Base-by-base conservation (phyloP, 495 filamentous ascomycete species). In the Neurospora cerealis region DNA sequence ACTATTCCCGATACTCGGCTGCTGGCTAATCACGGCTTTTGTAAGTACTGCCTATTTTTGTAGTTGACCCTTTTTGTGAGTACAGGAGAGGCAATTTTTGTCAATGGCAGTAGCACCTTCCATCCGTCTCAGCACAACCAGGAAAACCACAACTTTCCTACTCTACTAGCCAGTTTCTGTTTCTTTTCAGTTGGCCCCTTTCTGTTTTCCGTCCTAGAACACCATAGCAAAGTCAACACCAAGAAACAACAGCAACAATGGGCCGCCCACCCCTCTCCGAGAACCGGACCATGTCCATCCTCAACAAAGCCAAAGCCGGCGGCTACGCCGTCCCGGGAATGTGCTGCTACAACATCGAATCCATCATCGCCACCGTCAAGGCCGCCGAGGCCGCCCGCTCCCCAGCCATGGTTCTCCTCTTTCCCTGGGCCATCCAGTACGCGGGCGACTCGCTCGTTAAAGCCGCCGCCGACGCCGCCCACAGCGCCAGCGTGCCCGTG, bases 271-370 rank as follows among this genome's bases (percentile, higher is more conserved):
- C 81, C 13, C 76, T 86, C 70, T 78, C 80, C 66, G 74, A 88
- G 78, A 93, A 93, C 84, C 89, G 89, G 78, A 89, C 91, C 72
- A 85, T 91, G 79, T 77, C 83, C 75, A 90, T 94, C 80, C 88
- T 94, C 77, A 87, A 91, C 81, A 87, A 88, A 72, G 92, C 92
- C 72, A 85, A 87, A 72, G 80, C 84, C 19, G 87, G 88, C 77
- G 85, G 89, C 34, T 94, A 93, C 82, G 92, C 87, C 76, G 86
- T 94, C 24, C 88, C 91, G 2, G 91, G 88, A 74, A 92, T 93
- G 88, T 93, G 91, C 84, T 91, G 89, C 86, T 96, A 96, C 88
- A 95, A 95, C 85, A 87, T 93, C 78, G 92, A 95, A 84, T 90
- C 89, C 77, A 92, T 95, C 81, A 87, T 94, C 69, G 93, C 92